Conservation (phyloP, 805 yeast genomes). For the Metschnikowia kunwiensis region DNA sequence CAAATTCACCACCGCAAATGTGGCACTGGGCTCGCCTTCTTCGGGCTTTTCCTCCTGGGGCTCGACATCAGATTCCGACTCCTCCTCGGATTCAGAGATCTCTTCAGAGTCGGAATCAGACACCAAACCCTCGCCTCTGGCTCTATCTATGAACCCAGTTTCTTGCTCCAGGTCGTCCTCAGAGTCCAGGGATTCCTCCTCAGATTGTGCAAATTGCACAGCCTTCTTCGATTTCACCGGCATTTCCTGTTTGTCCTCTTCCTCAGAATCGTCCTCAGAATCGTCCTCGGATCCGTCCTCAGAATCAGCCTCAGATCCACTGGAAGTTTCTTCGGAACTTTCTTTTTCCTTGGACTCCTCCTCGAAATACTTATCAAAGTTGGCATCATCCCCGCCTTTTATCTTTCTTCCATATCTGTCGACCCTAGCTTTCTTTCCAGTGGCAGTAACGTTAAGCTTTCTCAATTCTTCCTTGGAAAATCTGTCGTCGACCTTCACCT, state of each 20-base stretch:
- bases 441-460: conserved; percentile 40
- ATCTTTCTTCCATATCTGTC: conserved; percentile 87
- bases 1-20: conserved; percentile 89
- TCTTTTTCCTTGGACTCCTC: conserved; percentile 31
- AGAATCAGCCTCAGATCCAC: conserved; percentile 1
- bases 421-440: conserved; percentile 61
- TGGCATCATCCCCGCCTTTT: conserved; percentile 39
- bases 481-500: conserved; percentile 80
- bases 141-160: conserved; percentile 45
- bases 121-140: conserved; percentile 62
- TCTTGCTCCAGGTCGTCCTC: conserved; percentile 15
- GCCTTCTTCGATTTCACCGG: conserved; percentile 11
- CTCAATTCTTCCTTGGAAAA: conserved; percentile 65
- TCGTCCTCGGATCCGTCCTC: conserved; percentile 22
- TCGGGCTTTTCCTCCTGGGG: conserved; percentile 68
- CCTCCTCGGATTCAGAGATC: conserved; percentile 41
- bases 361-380: conserved; percentile 56
- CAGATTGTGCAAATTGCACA: conserved; percentile 4
- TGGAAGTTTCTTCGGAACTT: conserved; percentile 20
- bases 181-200: conserved; percentile 7
- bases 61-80: conserved; percentile 49
- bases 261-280: conserved; percentile 2
- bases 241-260: conserved; percentile 4
- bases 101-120: conserved; percentile 44
- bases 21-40: conserved; percentile 77